Evolutionary conservation across 2,329 filamentous ascomycete genomes (phyloP).

Genomic region (Aspergillus intermedius): DNA sequence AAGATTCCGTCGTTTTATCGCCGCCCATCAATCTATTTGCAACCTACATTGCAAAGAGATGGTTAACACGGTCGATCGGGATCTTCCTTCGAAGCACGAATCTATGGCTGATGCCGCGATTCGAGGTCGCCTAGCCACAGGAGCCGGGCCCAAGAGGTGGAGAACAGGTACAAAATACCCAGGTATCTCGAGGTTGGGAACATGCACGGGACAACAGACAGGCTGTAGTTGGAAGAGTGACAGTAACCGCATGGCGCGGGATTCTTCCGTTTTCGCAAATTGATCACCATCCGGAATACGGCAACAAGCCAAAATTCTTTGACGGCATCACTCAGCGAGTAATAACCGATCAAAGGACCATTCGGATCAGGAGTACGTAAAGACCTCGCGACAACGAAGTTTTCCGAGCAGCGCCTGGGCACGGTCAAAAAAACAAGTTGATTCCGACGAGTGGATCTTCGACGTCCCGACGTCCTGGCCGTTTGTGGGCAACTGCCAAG

Average conservation of each 20-base stretch:
- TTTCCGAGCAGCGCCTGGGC: conserved; percentile 20
- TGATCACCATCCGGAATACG: conserved; percentile 28
- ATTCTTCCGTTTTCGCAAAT: conserved; percentile 12
- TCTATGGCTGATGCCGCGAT: conserved; percentile 49
- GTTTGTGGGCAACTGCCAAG: conserved; percentile 39
- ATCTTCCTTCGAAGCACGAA: conserved; percentile 41
- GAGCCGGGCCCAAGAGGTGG: conserved; percentile 24
- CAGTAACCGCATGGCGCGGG: conserved; percentile 10
- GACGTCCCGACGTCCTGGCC: conserved; percentile 26
- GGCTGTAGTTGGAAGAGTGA: conserved; percentile 8
- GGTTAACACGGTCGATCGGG: conserved; percentile 63
- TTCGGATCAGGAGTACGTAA: conserved; percentile 35
- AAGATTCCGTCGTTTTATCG: conserved; percentile 34
- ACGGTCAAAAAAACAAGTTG: conserved; percentile 22
- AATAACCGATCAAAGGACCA: conserved; percentile 29
- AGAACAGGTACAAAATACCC: conserved; percentile 33
- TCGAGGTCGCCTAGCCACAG: conserved; percentile 39
- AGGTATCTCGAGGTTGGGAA: conserved; percentile 40
- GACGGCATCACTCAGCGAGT: conserved; percentile 18
- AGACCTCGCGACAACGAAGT: conserved; percentile 50
- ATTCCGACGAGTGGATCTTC: conserved; percentile 54
- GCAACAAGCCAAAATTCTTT: conserved; percentile 30
- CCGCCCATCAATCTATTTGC: conserved; percentile 52
- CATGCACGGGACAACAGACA: conserved; percentile 41
- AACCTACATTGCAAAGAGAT: conserved; percentile 51